Evolutionary conservation across 306 rosid genomes (phyloP), one percentile per base, ranked within the genome.

Genomic region (barrel medic (Medicago truncatula)): DNA sequence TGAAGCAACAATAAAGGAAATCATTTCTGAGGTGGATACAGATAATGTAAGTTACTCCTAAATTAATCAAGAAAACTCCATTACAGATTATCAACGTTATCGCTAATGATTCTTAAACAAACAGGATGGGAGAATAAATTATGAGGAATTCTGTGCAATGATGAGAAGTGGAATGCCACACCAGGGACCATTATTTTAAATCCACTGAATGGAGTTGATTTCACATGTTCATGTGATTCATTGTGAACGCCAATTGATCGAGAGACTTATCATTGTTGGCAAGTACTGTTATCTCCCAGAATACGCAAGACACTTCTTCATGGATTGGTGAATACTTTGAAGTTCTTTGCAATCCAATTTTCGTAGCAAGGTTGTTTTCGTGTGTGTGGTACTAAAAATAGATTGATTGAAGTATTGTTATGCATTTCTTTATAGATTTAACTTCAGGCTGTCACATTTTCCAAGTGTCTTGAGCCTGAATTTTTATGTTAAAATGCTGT

Each of bases 51-150:
- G 98, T 89, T 64, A 46, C 39, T 52, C 61, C 12, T 13, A 59
- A 23, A 63, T 74, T 25, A 59, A 60, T 11, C 8, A 61, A 9
- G 58, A 53, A 8, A 80, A 64, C 58, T 76, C 50, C 61, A 44
- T 71, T 65, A 10, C 20, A 2, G 57, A 49, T 23, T 46, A 39
- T 52, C 34, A 6, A 43, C 18, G 10, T 67, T 34, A 46, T 54
- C 46, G 47, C 85, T 84, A 57, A 76, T 50, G 52, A 40, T 73
- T 68, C 74, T 61, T 76, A 41, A 57, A 75, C 76, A 44, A 57
- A 82, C 79, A 93, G 98, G 98, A 93, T 70, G 98, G 98, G 28
- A 88, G 90, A 79, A 93, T 93, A 82, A 91, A 93, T 86, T 93
- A 91, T 47, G 83, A 84, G 71, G 98, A 93, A 41, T 93, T 93